These are phyloP conservation scores for Xylariaceae sp. DNA, from an alignment of 2,329 filamentous ascomycete genomes.

Conservation along the genomic window DNA sequence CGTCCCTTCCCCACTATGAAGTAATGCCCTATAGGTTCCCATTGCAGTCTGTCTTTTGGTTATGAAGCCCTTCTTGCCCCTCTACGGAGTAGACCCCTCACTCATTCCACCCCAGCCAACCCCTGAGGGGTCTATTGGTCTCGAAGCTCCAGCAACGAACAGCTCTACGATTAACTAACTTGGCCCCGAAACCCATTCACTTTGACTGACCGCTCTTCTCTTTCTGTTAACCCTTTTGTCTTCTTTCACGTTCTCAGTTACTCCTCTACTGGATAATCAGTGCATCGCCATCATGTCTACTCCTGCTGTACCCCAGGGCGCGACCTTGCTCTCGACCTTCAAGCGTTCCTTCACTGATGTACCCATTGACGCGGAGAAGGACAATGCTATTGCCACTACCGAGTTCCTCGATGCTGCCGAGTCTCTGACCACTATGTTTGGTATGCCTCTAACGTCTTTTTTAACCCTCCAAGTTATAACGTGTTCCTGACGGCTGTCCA, in stretches of 20 bases:
- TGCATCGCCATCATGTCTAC: conserved; percentile 55
- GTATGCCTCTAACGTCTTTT: conserved; percentile 52
- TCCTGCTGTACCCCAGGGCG: conserved; percentile 62
- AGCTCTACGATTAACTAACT: not conserved
- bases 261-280: not conserved
- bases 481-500: not conserved
- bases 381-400: conserved; percentile 78
- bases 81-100: too few species aligned
- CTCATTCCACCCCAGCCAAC: not conserved
- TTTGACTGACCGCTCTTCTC: conserved; percentile 23
- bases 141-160: too few species aligned
- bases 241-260: not conserved
- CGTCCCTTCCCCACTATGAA: too few species aligned
- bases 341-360: conserved; percentile 86
- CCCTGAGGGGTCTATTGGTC: too few species aligned
- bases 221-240: not conserved
- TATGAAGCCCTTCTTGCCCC: too few species aligned
- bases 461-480: not conserved
- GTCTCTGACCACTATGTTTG: conserved; percentile 85
- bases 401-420: conserved; percentile 93
- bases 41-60: too few species aligned
- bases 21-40: too few species aligned
- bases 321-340: conserved; percentile 85
- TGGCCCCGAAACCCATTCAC: conserved; percentile 18
- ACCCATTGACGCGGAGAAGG: conserved; percentile 72